Evolutionary conservation across 1,284 basidiomycete species (phyloP).

Genomic region (Ceratobasidium sp.): DNA sequence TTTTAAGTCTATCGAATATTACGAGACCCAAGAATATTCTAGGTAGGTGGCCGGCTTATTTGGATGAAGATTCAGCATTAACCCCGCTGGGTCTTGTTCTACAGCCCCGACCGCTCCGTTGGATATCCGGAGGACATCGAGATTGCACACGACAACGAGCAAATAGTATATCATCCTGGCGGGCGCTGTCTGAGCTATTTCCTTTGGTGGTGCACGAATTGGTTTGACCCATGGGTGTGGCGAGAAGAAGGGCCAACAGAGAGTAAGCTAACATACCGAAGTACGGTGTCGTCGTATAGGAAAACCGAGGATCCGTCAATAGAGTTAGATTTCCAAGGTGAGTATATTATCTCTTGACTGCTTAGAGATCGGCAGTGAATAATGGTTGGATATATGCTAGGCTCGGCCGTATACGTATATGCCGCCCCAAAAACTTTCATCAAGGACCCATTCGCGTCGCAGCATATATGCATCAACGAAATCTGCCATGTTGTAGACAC

Average conservation of each 20-base stretch:
- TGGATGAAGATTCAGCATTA: no score
- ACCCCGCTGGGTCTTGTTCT: background rate
- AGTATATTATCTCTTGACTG: background rate
- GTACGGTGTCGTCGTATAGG: background rate
- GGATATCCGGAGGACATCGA: slow-evolving; percentile 57
- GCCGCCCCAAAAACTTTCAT: background rate
- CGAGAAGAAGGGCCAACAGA: background rate
- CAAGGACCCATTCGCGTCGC: slow-evolving; percentile 3
- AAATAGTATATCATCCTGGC: slow-evolving; percentile 51
- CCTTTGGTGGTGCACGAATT: background rate
- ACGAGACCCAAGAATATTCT: background rate
- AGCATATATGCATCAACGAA: slow-evolving; percentile 21
- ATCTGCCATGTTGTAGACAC: slow-evolving; percentile 5
- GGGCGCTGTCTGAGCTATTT: slow-evolving; percentile 1
- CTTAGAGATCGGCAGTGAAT: background rate
- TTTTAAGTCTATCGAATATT: slow-evolving; percentile 6
- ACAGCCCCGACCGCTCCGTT: background rate
- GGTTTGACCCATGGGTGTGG: slow-evolving; percentile 21
- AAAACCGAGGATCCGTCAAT: slow-evolving; percentile 2
- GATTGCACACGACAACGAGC: slow-evolving; percentile 58
- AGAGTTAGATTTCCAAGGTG: slow-evolving; percentile 1
- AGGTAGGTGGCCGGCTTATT: background rate
- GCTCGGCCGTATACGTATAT: background rate
- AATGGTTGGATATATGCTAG: background rate
- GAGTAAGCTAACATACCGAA: background rate